Conservation (phyloP, 352 stramenopile species). For the Globisporangium spiculum region DNA sequence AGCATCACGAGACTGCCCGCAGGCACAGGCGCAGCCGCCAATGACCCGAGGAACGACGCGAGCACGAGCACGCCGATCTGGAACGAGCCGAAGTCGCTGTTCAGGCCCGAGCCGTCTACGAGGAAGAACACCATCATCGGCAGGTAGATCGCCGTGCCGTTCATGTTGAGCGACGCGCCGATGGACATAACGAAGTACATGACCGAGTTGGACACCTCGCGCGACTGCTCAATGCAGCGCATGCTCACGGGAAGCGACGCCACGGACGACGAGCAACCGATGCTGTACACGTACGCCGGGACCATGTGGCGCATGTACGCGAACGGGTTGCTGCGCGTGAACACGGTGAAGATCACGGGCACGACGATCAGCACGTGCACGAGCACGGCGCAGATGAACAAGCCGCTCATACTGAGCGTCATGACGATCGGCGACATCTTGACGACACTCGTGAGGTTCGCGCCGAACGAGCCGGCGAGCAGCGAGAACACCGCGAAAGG, state of each 20-base stretch:
- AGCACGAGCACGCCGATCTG: conserved; percentile 51
- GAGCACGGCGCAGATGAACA: conserved; percentile 39
- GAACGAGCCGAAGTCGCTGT: conserved; percentile 27
- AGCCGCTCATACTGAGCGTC: conserved; percentile 40
- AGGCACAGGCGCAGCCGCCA: conserved; percentile 61
- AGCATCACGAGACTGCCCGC: conserved; percentile 59
- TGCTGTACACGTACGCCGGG: conserved; percentile 63
- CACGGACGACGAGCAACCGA: conserved; percentile 78
- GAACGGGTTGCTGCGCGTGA: conserved; percentile 69
- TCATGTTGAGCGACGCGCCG: conserved; percentile 67
- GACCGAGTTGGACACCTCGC: conserved; percentile 47
- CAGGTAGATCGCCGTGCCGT: conserved; percentile 75
- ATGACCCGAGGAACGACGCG: conserved; percentile 52
- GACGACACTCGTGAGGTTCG: conserved; percentile 31
- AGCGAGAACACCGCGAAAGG: conserved; percentile 70
- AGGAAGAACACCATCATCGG: conserved; percentile 74
- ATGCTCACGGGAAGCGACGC: conserved; percentile 62
- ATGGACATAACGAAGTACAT: conserved; percentile 77
- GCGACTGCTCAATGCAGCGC: conserved; percentile 59
- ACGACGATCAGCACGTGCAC: conserved; percentile 69
- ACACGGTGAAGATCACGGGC: conserved; percentile 50
- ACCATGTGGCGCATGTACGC: conserved; percentile 65
- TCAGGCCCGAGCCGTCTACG: conserved; percentile 49
- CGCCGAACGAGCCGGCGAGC: conserved; percentile 59
- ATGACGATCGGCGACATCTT: conserved; percentile 41